A percentile compares a stretch with the other conserved stretches of the same genome.
Conservation (phyloP, 2,329 filamentous ascomycete genomes). For the Tricladium varicosporioides region DNA sequence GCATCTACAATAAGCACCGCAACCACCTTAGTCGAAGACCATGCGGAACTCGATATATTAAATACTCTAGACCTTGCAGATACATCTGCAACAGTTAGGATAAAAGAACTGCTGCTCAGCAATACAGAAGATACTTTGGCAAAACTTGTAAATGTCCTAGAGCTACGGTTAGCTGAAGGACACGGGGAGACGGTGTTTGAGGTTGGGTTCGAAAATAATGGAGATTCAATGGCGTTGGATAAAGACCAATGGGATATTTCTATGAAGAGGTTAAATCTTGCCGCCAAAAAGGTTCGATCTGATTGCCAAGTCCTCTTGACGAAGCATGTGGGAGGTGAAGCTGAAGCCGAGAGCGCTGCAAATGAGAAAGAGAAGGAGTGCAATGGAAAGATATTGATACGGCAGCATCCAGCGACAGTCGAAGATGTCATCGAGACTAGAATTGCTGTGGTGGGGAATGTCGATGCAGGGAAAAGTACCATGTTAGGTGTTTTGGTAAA, state of each 20-base stretch:
- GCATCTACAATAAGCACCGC: slow-evolving; percentile 32
- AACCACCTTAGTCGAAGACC: slow-evolving; percentile 54
- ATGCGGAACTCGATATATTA: slow-evolving; percentile 84
- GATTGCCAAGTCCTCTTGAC: slow-evolving; percentile 83
- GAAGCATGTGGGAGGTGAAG: slow-evolving; percentile 81
- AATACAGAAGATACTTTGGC: slow-evolving; percentile 58
- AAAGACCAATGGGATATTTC: slow-evolving; percentile 74
- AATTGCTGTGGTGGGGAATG: slow-evolving; percentile 96
- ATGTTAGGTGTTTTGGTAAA: slow-evolving; percentile 95
- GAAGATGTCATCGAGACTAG: slow-evolving; percentile 93
- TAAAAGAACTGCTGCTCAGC: slow-evolving; percentile 75
- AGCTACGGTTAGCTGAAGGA: slow-evolving; percentile 73
- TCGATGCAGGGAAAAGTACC: slow-evolving; percentile 96
- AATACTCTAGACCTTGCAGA: slow-evolving; percentile 76
- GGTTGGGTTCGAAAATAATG: slow-evolving; percentile 85
- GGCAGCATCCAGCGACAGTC: slow-evolving; percentile 68
- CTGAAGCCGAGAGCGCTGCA: slow-evolving; percentile 50
- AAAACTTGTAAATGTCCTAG: slow-evolving; percentile 64
- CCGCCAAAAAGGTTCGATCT: slow-evolving; percentile 63
- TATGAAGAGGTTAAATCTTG: slow-evolving; percentile 61
- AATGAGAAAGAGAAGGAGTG: slow-evolving; percentile 69
- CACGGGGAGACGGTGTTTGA: slow-evolving; percentile 90
- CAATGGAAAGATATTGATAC: slow-evolving; percentile 83
- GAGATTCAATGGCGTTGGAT: slow-evolving; percentile 77
- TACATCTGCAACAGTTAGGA: slow-evolving; percentile 59